Conservation (phyloP, 495 filamentous ascomycete genomes). For the Massariosphaeria phaeospora region DNA sequence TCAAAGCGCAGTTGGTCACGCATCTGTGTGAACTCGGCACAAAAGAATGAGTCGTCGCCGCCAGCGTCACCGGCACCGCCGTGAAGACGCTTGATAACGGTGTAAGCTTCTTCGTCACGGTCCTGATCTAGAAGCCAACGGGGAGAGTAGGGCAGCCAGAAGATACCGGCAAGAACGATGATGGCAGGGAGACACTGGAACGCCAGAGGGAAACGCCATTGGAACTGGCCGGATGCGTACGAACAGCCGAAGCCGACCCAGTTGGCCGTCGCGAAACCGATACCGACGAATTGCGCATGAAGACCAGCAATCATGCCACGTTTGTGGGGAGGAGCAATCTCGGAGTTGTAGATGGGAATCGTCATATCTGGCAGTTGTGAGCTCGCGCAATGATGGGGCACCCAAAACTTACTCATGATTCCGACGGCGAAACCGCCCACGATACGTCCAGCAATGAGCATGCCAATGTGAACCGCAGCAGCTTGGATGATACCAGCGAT, state of each 20-base stretch:
- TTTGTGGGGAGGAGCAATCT: constrained; percentile 54
- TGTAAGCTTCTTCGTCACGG: constrained; percentile 41
- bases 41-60: neutral
- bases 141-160: constrained; percentile 48
- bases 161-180: constrained; percentile 47
- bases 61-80: neutral
- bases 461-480: constrained; percentile 7
- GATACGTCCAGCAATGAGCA: constrained; percentile 25
- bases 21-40: constrained; percentile 1
- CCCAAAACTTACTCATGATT: constrained; percentile 42
- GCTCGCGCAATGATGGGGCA: neutral
- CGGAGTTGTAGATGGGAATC: constrained; percentile 55
- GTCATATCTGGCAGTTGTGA: constrained; percentile 45
- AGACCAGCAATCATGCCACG: constrained; percentile 44
- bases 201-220: constrained; percentile 54
- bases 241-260: neutral
- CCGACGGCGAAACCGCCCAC: constrained; percentile 29
- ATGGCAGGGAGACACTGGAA: constrained; percentile 54
- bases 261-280: neutral
- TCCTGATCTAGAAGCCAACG: constrained; percentile 32
- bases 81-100: constrained; percentile 36
- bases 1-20: constrained; percentile 41
- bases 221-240: constrained; percentile 40
- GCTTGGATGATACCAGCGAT: constrained; percentile 26
- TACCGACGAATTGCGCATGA: neutral